Base-by-base conservation (phyloP, 1,284 basidiomycete genomes). In the Cutaneotrichosporon dermatis region DNA sequence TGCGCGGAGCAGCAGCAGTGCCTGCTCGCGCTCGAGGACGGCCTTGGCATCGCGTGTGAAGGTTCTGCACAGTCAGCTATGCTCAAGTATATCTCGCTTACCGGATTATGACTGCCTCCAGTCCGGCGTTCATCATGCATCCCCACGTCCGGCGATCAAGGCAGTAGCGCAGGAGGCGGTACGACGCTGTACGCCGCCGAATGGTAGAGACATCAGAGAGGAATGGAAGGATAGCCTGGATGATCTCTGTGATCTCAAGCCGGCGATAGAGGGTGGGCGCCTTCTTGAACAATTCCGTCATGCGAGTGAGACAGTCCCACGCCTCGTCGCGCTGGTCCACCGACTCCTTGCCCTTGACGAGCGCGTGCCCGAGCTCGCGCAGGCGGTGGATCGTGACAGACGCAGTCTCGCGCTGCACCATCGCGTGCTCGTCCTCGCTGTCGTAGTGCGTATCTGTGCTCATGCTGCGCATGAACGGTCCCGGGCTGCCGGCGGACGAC, bases 91-190 rank as follows among this genome's bases (percentile, higher is more conserved):
- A 9, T 52, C 53, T 16, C 67, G 25, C 25, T 25, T 25, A 91
- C 90, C 88, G 87, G 62, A 95, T 84, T 54, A 98, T 85, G 70
- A 91, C 92, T 85, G 90, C 92, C 69, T 97, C 92, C 45, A 97
- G 75, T 7, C 88, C 81, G 0, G 65, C 58, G 12, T 66, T 55
- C 1, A 74, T 57, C 69, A 79, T 73, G 25, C 51, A 61, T 1
- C 68, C 68, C 78, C 78, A 79, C 13, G 62, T 59, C 6, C 85
- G 83, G 2, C 79, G 76, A 71, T 90, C 88, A 4, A 97, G 76
- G 2, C 85, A 80, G 71, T 94, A 88, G 34, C 94, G 85, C 8
- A 97, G 82, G 0, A 95, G 80, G n/a, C 92, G 83, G 74, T 96
- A 98, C 0, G 87, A 89, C 0, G 86, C 85, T 2, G 93, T 86